Percentiles rank a stretch among this genome's conserved stretches.
These are phyloP conservation scores for Podila epicladia DNA, from an alignment of 192 early-diverging fungal genomes.

Conservation along the genomic window DNA sequence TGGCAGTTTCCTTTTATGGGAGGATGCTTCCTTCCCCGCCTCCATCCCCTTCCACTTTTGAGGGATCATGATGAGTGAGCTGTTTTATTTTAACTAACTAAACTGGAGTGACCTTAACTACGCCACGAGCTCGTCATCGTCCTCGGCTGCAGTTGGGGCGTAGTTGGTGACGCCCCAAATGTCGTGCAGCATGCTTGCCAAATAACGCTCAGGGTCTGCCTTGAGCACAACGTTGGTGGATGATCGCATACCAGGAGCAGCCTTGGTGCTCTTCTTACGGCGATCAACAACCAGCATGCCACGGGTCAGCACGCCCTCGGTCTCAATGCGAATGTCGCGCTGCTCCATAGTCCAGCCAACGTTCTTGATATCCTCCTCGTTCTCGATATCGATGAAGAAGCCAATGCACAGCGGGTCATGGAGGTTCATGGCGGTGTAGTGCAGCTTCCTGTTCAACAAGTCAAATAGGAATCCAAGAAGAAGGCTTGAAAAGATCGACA, in stretches of 20 bases:
- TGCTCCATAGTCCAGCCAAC: conserved; percentile 50
- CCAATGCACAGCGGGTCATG: conserved; percentile 54
- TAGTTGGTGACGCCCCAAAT: conserved; percentile 38
- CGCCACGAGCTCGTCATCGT: background rate
- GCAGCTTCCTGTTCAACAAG: conserved; percentile 10
- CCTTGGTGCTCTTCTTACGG: conserved; percentile 24
- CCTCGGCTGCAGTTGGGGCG: background rate
- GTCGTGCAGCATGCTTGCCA: conserved; percentile 33
- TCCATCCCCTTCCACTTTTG: no score
- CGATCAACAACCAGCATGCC: conserved; percentile 56
- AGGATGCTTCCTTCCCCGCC: background rate
- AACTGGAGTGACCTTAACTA: background rate
- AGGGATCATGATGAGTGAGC: no score
- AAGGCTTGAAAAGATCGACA: conserved; percentile 28
- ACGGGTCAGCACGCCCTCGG: conserved; percentile 50
- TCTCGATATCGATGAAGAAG: conserved; percentile 49
- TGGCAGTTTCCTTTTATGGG: background rate
- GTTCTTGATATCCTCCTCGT: conserved; percentile 22
- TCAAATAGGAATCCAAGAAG: conserved; percentile 28
- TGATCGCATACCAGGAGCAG: conserved; percentile 17
- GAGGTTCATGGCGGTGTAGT: conserved; percentile 23
- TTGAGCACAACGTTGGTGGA: conserved; percentile 21
- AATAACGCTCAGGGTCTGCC: conserved; percentile 38
- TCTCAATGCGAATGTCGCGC: conserved; percentile 57
- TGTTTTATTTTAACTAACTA: no score